A percentile compares a stretch with the other conserved stretches of the same genome.
phyloP scores from a whole-genome alignment of 139 green algal species.

The Haematococcus sp. region DNA sequence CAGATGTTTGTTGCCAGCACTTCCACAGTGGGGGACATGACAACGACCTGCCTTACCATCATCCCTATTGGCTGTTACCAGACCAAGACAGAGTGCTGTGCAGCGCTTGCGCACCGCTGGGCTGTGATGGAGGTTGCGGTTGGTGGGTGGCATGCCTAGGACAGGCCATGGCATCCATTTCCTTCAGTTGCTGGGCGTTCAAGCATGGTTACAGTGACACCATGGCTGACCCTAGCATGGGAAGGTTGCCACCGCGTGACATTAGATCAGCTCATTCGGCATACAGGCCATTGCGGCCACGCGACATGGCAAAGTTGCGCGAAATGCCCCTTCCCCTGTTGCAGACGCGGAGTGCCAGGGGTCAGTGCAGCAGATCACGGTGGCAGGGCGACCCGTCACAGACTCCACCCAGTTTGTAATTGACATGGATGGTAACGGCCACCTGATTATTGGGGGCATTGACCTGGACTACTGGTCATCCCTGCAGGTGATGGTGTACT shows the following conservation, averaged over 20 bases:
- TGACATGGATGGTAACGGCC: not conserved
- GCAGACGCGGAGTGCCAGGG: not conserved
- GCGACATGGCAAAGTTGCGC: no score
- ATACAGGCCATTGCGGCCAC: no score
- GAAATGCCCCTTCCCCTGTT: not conserved
- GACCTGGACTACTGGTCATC: constrained; percentile 12
- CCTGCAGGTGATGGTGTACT: not conserved
- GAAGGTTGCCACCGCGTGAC: no score
- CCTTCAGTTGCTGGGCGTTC: no score
- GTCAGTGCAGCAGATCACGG: not conserved
- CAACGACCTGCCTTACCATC: constrained; percentile 7
- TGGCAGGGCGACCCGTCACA: not conserved
- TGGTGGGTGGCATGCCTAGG: not conserved
- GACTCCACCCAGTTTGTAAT: not conserved
- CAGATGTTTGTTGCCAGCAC: constrained; percentile 11
- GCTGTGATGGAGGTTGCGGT: not conserved
- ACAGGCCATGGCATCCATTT: no score
- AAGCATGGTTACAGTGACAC: not conserved
- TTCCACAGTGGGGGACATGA: not conserved
- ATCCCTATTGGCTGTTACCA: constrained; percentile 1
- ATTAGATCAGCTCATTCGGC: no score
- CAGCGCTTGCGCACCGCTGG: not conserved
- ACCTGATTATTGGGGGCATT: not conserved
- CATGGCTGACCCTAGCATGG: no score
- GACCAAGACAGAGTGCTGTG: constrained; percentile 11